Evolutionary conservation across 1,284 basidiomycete species (phyloP).

Genomic region (Sporisorium scitamineum): DNA sequence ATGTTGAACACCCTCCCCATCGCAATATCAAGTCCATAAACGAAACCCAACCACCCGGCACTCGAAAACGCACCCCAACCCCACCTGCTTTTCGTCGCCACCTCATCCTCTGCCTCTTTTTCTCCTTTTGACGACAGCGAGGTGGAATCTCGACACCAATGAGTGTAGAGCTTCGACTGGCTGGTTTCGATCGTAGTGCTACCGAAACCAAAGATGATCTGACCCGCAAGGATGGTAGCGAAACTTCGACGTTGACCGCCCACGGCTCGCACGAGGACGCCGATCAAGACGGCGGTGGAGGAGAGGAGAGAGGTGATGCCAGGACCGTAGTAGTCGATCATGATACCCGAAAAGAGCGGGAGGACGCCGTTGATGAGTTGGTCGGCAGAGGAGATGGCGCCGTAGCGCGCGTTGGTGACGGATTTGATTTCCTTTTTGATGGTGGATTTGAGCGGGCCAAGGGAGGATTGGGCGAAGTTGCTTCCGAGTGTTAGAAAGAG

Average conservation of each 20-base stretch:
- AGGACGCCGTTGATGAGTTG: slow-evolving; percentile 71
- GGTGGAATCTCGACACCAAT: slow-evolving; percentile 31
- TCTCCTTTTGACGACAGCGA: neutral
- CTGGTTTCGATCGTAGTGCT: slow-evolving; percentile 67
- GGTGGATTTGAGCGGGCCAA: slow-evolving; percentile 69
- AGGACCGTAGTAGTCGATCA: slow-evolving; percentile 71
- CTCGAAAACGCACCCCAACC: slow-evolving; percentile 6
- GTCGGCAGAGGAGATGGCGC: slow-evolving; percentile 70
- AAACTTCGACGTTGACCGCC: slow-evolving; percentile 45
- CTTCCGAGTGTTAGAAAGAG: slow-evolving; percentile 40
- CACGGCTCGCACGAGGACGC: slow-evolving; percentile 65
- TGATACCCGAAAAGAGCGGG: slow-evolving; percentile 71
- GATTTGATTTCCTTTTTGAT: slow-evolving; percentile 57
- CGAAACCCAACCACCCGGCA: slow-evolving; percentile 42
- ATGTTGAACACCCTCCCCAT: slow-evolving; percentile 61
- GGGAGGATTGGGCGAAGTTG: slow-evolving; percentile 55
- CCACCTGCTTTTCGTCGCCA: slow-evolving; percentile 10
- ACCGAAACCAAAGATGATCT: slow-evolving; percentile 59
- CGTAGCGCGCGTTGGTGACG: slow-evolving; percentile 76
- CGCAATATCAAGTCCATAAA: slow-evolving; percentile 67
- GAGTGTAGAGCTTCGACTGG: slow-evolving; percentile 64
- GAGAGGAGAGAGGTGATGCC: slow-evolving; percentile 58
- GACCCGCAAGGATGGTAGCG: slow-evolving; percentile 57
- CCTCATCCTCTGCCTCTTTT: neutral
- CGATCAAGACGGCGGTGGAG: slow-evolving; percentile 65